Evolutionary conservation across 495 filamentous ascomycete species (phyloP).

Genomic region (Aspergillus incahuasiensis): DNA sequence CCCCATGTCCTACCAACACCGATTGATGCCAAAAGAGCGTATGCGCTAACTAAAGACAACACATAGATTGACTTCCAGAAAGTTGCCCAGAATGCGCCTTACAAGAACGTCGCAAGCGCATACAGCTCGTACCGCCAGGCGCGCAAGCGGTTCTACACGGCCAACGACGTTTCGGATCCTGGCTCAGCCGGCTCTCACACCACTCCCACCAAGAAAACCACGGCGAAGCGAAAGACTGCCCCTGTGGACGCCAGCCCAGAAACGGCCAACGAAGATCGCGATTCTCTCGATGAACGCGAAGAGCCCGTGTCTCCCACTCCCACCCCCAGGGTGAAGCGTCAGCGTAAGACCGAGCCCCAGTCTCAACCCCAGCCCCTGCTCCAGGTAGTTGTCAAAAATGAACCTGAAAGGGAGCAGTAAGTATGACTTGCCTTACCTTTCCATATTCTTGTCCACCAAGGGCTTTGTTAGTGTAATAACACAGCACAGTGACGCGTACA

Average conservation of each 20-base stretch:
- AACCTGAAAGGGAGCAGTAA: conserved; percentile 5
- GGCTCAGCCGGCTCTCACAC: background rate
- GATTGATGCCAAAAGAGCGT: background rate
- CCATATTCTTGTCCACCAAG: background rate
- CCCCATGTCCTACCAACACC: background rate
- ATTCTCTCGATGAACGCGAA: background rate
- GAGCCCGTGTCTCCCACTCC: background rate
- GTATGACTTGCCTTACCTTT: conserved; percentile 7
- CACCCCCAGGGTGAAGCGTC: conserved; percentile 20
- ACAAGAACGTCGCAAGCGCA: conserved; percentile 33
- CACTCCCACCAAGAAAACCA: conserved; percentile 18
- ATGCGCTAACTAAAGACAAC: background rate
- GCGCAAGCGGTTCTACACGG: conserved; percentile 23
- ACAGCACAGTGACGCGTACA: background rate
- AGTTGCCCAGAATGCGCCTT: conserved; percentile 29
- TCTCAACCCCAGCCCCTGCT: conserved; percentile 11
- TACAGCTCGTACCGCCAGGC: conserved; percentile 21
- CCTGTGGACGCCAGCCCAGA: background rate
- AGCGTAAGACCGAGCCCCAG: conserved; percentile 16
- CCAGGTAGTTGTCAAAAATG: background rate
- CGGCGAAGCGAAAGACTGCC: conserved; percentile 19
- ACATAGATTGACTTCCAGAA: conserved; percentile 37
- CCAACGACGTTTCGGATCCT: background rate
- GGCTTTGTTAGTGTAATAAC: background rate
- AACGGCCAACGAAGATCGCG: background rate